Evolutionary conservation across 768 basidiomycete genomes (phyloP).

Genomic region (Leucocoprinus birnbaumii): DNA sequence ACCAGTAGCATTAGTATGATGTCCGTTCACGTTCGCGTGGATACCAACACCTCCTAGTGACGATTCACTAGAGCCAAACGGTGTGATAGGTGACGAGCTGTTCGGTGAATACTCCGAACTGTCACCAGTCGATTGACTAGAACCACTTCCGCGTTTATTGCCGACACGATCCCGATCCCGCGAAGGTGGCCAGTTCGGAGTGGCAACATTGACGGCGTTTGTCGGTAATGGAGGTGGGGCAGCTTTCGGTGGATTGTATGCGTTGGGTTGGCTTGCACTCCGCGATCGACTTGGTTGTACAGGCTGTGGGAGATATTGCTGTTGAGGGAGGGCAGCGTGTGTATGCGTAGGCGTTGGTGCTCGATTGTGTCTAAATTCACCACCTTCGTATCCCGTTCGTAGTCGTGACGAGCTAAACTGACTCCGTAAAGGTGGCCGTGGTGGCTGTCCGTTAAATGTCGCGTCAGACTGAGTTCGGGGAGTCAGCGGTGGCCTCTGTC

Average conservation of each 20-base stretch:
- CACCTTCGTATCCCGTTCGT: constrained; percentile 44
- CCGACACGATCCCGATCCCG: constrained; percentile 34
- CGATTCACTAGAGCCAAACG: constrained; percentile 87
- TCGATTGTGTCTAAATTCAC: constrained; percentile 13
- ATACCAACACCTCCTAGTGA: constrained; percentile 52
- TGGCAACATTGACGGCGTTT: constrained; percentile 18
- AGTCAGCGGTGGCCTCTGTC: constrained; percentile 38
- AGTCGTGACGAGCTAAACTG: constrained; percentile 72
- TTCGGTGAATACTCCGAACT: constrained; percentile 86
- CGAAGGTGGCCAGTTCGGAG: constrained; percentile 35
- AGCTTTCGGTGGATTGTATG: constrained; percentile 59
- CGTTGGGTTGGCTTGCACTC: constrained; percentile 77
- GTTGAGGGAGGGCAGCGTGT: constrained; percentile 7
- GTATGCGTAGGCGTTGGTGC: constrained; percentile 14
- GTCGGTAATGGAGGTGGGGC: constrained; percentile 56
- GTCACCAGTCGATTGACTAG: constrained; percentile 78
- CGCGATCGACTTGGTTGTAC: constrained; percentile 55
- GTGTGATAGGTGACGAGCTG: constrained; percentile 83
- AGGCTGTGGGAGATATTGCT: constrained; percentile 19
- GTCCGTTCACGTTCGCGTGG: constrained; percentile 20
- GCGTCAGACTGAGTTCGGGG: constrained; percentile 51
- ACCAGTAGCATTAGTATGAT: too few species aligned
- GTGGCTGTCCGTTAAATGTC: constrained; percentile 25
- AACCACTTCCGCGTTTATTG: constrained; percentile 77
- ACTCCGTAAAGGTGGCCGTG: constrained; percentile 52